Conservation (phyloP, 140 eudicot genomes). For the Erigeron philadelphicus region DNA sequence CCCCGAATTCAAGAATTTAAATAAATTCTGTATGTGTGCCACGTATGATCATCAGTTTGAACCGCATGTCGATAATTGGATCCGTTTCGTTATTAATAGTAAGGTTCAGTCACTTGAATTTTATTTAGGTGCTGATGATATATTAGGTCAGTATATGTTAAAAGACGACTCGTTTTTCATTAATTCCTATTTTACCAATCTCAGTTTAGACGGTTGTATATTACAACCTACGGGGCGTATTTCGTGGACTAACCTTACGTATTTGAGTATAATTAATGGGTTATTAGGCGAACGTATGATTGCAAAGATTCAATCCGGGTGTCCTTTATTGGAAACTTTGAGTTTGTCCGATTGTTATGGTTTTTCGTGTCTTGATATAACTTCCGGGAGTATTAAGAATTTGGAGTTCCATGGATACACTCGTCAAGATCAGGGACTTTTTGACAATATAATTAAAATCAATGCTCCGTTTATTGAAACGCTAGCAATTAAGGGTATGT, state of each 20-base stretch:
- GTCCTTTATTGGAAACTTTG: not conserved
- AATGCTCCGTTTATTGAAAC: not conserved
- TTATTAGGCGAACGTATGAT: constrained; percentile 14
- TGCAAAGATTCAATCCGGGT: not conserved
- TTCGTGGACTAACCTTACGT: constrained; percentile 19
- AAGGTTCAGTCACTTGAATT: not conserved
- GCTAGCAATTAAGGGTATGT: not conserved
- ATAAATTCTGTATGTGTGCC: not conserved
- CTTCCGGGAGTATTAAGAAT: not conserved
- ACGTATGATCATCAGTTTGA: not conserved
- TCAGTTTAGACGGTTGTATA: not conserved
- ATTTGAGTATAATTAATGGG: not conserved
- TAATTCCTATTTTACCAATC: not conserved
- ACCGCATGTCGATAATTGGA: not conserved
- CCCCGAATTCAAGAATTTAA: not conserved
- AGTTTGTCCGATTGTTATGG: not conserved
- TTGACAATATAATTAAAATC: not conserved
- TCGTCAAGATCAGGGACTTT: not conserved
- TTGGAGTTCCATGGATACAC: not conserved
- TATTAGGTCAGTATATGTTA: not conserved
- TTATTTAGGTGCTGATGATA: not conserved
- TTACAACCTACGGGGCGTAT: constrained; percentile 14
- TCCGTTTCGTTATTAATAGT: not conserved
- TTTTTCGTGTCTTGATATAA: not conserved
- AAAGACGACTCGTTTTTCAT: not conserved